These are phyloP conservation scores for Falciphora oryzae DNA, from an alignment of 2,329 filamentous ascomycete species.

Conservation along the genomic window DNA sequence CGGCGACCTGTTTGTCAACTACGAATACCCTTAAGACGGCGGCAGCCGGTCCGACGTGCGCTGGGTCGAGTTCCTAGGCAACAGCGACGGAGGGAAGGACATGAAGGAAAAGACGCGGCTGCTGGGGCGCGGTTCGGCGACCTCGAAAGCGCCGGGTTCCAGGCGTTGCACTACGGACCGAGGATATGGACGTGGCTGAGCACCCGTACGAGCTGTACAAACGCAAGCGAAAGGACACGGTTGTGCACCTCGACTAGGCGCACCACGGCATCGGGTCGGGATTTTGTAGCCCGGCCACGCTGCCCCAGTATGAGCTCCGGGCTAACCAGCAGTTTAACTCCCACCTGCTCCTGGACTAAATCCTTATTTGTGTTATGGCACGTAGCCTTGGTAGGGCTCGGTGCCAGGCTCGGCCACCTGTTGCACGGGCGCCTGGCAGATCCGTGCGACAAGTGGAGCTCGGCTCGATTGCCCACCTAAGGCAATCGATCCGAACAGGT, in stretches of 20 bases:
- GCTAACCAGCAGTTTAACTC: constrained; percentile 36
- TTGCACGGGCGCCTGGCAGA: too few relatives aligned
- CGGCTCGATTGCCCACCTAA: too few relatives aligned
- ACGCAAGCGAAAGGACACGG: constrained; percentile 41
- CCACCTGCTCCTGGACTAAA: constrained; percentile 37
- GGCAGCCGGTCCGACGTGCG: constrained; percentile 59
- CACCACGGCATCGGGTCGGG: constrained; percentile 60
- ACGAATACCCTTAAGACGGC: constrained; percentile 64
- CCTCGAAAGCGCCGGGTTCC: constrained; percentile 41
- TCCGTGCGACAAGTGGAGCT: too few relatives aligned
- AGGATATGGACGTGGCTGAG: constrained; percentile 44
- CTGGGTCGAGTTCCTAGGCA: constrained; percentile 46
- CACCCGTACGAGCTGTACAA: constrained; percentile 57
- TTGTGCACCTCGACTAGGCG: constrained; percentile 53
- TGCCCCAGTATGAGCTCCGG: constrained; percentile 40
- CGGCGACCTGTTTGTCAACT: constrained; percentile 50
- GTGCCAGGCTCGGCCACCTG: too few relatives aligned
- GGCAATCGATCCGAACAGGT: too few relatives aligned
- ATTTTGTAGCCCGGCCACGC: constrained; percentile 53
- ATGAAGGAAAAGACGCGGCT: constrained; percentile 21
- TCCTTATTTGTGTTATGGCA: neutral
- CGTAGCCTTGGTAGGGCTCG: too few relatives aligned
- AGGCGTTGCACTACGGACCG: constrained; percentile 49
- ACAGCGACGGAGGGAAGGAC: constrained; percentile 19
- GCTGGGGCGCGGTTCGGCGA: constrained; percentile 39